Conservation (phyloP, 768 basidiomycete species). For the Boletales sp. region DNA sequence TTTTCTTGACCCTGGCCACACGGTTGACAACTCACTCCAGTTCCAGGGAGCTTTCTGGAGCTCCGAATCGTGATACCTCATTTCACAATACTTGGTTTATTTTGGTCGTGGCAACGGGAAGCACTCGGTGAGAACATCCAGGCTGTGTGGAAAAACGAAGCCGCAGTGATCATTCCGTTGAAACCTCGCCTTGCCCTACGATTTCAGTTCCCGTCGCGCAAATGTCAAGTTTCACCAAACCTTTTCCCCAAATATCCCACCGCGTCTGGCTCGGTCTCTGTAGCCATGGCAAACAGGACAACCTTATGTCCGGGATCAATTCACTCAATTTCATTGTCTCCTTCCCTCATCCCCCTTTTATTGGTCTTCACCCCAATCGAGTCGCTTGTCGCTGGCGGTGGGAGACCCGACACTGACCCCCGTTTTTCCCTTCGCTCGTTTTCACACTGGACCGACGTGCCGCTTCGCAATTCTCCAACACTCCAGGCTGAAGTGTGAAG, state of each 20-base stretch:
- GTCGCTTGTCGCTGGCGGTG: slow-evolving; percentile 7
- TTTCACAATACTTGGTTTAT: no score
- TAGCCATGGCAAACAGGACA: slow-evolving; percentile 22
- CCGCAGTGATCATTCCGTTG: no score
- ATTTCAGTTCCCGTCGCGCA: background rate
- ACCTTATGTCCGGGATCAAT: slow-evolving; percentile 8
- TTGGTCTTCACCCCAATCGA: background rate
- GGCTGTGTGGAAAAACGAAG: no score
- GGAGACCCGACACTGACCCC: slow-evolving; percentile 13
- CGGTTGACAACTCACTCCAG: no score
- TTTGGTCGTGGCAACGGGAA: no score
- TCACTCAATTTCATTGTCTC: background rate
- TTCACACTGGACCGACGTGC: background rate
- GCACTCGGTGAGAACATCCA: background rate
- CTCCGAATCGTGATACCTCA: no score
- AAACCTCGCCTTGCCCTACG: no score
- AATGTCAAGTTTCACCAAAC: slow-evolving; percentile 2
- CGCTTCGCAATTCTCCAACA: background rate
- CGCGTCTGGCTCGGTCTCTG: background rate
- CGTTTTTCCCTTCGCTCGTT: slow-evolving; percentile 23
- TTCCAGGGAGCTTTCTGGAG: no score
- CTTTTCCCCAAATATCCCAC: slow-evolving; percentile 5
- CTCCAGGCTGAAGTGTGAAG: no score
- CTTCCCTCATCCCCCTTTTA: slow-evolving; percentile 5
- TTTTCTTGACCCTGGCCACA: no score